Evolutionary conservation across 2,329 filamentous ascomycete species (phyloP), one percentile per base, ranked within the genome.

Genomic region (Fusarium phyllophilum): DNA sequence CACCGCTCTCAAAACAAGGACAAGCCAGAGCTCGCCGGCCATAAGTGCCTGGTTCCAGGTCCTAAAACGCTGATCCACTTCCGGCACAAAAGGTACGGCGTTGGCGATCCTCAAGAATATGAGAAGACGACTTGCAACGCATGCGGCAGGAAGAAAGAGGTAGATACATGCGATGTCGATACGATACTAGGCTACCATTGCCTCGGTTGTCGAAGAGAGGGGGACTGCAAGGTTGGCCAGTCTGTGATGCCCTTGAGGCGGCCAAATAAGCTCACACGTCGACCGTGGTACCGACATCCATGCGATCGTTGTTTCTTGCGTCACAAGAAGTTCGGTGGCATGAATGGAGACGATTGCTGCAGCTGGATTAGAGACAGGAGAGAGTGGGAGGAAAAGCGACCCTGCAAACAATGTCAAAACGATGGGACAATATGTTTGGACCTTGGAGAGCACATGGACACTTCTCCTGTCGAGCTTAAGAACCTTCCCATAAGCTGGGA

Each of bases 221-320:
- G 46, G 17, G 7, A 2, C 3, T 75, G 72, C 18, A 6, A 5
- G 20, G 33, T 48, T 39, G 34, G 4, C 24, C 5, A 6, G 9
- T 4, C 2, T 14, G 7, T 13, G 6, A 18, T 51, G 45, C 59
- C 33, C 31, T 2, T 65, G 20, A 44, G 18, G 41, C 51, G 61
- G 15, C 67, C 70, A 26, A 44, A 33, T 12, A 74, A 68, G 39
- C n/a, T 72, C 14, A 15, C 15, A 10, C n/a, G 20, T 13, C 45
- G 34, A 36, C 49, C 62, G 8, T 77, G 75, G 75, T 74, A 56
- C 31, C 73, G 75, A 18, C 75, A 73, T 29, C 51, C 67, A 17
- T 77, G 75, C 24, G 73, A 77, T 38, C 70, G 67, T 12, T 77
- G 75, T 36, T 18, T 31, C 7, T 12, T 34, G 33, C 52, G 34